Conservation (phyloP, 306 rosid genomes). For the Purshia tridentata region DNA sequence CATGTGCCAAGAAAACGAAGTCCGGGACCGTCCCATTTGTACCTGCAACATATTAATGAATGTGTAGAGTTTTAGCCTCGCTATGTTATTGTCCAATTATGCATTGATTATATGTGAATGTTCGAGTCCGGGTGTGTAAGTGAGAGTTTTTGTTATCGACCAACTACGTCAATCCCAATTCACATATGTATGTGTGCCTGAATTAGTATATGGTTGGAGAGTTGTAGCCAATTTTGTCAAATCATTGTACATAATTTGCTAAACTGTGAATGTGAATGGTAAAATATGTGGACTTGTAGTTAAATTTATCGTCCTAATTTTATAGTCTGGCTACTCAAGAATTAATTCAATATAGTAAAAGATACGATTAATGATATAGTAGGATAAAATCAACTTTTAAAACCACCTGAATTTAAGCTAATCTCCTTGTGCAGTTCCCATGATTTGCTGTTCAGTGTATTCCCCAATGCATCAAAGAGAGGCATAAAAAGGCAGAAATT, state of each 20-base stretch:
- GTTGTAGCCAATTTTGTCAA: neutral
- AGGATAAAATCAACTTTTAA: neutral
- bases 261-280: too few species aligned
- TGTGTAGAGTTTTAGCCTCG: neutral
- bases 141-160: too few species aligned
- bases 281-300: too few species aligned
- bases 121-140: too few species aligned
- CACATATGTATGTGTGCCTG: too few species aligned
- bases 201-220: too few species aligned
- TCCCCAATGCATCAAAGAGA: constrained; percentile 75
- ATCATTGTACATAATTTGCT: neutral
- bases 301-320: too few species aligned
- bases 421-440: constrained; percentile 67
- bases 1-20: constrained; percentile 88
- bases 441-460: constrained; percentile 60
- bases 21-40: constrained; percentile 50
- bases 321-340: too few species aligned
- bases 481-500: constrained; percentile 99
- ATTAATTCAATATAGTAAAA: neutral
- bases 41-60: constrained; percentile 39
- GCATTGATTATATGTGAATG: neutral
- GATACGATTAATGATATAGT: too few species aligned
- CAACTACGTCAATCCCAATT: too few species aligned
- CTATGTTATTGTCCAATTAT: neutral
- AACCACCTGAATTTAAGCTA: constrained; percentile 58